These are phyloP conservation scores for Boletus nobilissimus DNA, from an alignment of 1,284 basidiomycete species.

Conservation along the genomic window DNA sequence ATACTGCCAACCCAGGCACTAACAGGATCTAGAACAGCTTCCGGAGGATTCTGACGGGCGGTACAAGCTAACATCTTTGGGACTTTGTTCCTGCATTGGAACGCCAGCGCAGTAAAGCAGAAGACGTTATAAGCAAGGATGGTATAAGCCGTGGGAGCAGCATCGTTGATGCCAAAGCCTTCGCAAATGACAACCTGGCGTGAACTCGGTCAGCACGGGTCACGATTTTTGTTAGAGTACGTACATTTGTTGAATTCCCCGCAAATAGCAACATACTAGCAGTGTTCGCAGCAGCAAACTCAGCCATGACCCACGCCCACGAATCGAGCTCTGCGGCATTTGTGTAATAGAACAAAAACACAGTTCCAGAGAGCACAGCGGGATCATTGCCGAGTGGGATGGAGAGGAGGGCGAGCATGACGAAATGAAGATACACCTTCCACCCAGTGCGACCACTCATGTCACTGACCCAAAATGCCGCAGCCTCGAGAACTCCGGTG, in stretches of 20 bases:
- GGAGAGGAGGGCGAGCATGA: conserved; percentile 82
- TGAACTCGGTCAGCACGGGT: not conserved
- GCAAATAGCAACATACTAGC: conserved; percentile 74
- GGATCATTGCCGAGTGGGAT: conserved; percentile 91
- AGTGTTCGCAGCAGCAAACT: conserved; percentile 83
- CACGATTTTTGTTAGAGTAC: conserved; percentile 25
- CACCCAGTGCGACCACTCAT: conserved; percentile 77
- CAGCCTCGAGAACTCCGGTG: conserved; percentile 86
- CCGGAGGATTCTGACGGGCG: conserved; percentile 54
- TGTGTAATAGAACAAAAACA: conserved; percentile 88
- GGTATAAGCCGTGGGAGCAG: conserved; percentile 76
- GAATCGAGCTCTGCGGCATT: conserved; percentile 65
- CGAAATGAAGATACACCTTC: conserved; percentile 78
- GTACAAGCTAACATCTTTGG: conserved; percentile 54
- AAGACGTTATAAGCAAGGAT: conserved; percentile 69
- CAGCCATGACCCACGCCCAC: conserved; percentile 61
- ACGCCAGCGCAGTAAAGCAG: conserved; percentile 59
- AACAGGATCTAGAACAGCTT: conserved; percentile 60
- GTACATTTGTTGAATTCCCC: conserved; percentile 77
- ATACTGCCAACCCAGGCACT: conserved; percentile 62
- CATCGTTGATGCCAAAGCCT: conserved; percentile 66
- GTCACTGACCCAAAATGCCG: conserved; percentile 88
- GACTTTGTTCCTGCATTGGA: conserved; percentile 64
- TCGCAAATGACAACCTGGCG: conserved; percentile 66
- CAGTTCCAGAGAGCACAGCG: conserved; percentile 88